Evolutionary conservation across 192 early-diverging fungal species (phyloP).

Genomic region (Coemansia sp.): DNA sequence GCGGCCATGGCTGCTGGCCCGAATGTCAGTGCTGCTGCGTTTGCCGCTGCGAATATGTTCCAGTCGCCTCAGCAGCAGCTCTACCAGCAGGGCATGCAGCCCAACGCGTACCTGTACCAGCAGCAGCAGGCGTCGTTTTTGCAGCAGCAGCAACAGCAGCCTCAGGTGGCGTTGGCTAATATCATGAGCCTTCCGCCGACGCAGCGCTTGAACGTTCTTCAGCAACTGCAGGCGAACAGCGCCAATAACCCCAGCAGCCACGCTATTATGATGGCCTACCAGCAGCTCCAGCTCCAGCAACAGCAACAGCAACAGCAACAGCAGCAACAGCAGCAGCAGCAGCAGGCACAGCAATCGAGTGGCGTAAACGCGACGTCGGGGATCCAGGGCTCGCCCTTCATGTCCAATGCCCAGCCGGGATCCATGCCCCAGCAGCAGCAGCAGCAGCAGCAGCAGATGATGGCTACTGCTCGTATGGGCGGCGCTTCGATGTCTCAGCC

Average conservation of each 20-base stretch:
- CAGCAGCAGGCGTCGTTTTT: no score
- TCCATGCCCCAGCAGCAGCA: no score
- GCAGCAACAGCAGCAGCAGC: conserved; percentile 20
- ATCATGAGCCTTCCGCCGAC: conserved; percentile 12
- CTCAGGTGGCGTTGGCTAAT: conserved; percentile 2
- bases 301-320: conserved; percentile 25
- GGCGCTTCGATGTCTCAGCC: conserved; percentile 5
- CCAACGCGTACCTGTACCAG: not conserved
- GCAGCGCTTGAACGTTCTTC: conserved; percentile 23
- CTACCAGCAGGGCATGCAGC: conserved; percentile 8
- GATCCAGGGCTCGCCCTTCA: conserved; percentile 20
- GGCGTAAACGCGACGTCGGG: not conserved
- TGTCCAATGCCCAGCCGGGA: not conserved
- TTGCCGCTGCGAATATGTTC: conserved; percentile 9
- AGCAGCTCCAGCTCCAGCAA: conserved; percentile 18
- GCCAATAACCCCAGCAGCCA: conserved; percentile 10
- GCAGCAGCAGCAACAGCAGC: conserved; percentile 24
- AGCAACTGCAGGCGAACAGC: conserved; percentile 29
- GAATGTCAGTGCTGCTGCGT: not conserved
- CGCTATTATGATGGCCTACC: conserved; percentile 13
- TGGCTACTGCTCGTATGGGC: not conserved
- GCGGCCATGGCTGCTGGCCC: conserved; percentile 6
- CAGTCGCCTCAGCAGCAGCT: conserved; percentile 5
- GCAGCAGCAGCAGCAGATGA: not conserved
- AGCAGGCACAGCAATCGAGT: not conserved